Percentiles rank a stretch among this genome's conserved stretches.
phyloP scores from a whole-genome alignment of 148 eudicot genomes.

The Camellia granthamiana region DNA sequence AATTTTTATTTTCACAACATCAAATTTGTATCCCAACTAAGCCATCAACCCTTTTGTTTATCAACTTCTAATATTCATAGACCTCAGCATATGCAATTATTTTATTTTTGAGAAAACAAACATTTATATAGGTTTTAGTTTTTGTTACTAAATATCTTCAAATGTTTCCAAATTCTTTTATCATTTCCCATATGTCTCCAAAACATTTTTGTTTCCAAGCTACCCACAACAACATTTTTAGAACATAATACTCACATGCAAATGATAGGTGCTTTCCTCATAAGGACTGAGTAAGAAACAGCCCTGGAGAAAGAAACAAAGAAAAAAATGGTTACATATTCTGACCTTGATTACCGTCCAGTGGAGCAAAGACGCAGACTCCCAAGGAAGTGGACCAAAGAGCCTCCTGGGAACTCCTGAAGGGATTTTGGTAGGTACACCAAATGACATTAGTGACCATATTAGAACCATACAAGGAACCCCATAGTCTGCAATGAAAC shows the following conservation, averaged over 20 bases:
- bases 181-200: too few relatives aligned
- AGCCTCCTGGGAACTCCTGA: slow-evolving; percentile 64
- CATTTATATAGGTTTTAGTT: too few relatives aligned
- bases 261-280: not conserved
- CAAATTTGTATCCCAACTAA: too few relatives aligned
- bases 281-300: not conserved
- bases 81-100: too few relatives aligned
- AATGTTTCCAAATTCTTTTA: too few relatives aligned
- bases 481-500: slow-evolving; percentile 72
- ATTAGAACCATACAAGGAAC: slow-evolving; percentile 56
- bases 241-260: not conserved
- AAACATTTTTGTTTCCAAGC: too few relatives aligned
- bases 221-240: not conserved
- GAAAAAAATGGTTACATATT: not conserved
- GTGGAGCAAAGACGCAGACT: slow-evolving; percentile 45
- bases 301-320: not conserved
- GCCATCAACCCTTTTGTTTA: too few relatives aligned
- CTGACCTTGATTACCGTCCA: slow-evolving; percentile 62
- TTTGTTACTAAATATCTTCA: too few relatives aligned
- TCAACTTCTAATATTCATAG: too few relatives aligned
- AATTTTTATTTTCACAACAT: too few relatives aligned
- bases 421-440: slow-evolving; percentile 45
- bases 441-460: slow-evolving; percentile 61
- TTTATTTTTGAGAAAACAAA: too few relatives aligned
- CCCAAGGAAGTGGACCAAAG: slow-evolving; percentile 65